phyloP scores from a whole-genome alignment of 371 early-diverging fungal genomes.

The Nematocida sp. region DNA sequence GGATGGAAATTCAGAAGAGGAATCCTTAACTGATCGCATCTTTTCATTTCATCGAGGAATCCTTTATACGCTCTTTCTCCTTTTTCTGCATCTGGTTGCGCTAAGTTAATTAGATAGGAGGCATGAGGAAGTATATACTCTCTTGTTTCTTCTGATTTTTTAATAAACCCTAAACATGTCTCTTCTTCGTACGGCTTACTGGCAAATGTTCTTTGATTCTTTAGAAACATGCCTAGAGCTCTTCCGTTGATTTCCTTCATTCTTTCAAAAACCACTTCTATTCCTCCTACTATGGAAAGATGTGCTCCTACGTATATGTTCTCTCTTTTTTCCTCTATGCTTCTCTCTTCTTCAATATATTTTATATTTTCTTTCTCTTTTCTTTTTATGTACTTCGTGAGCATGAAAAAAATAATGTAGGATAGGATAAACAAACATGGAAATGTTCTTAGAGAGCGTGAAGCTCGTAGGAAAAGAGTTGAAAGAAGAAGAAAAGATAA shows the following conservation, averaged over 20 bases:
- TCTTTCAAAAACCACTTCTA: conserved; percentile 60
- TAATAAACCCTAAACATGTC: conserved; percentile 54
- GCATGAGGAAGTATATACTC: conserved; percentile 69
- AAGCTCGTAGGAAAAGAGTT: conserved; percentile 50
- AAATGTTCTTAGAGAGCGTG: conserved; percentile 56
- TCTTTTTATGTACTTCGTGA: neutral
- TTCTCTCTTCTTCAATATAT: neutral
- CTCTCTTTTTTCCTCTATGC: neutral
- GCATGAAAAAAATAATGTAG: neutral
- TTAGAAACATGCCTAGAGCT: conserved; percentile 66
- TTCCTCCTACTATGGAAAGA: conserved; percentile 65
- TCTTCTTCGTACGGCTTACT: conserved; percentile 26
- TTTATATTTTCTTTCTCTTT: neutral
- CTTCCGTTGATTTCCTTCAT: conserved; percentile 57
- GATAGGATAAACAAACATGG: conserved; percentile 47
- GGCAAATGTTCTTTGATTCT: conserved; percentile 61
- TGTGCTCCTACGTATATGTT: conserved; percentile 65
- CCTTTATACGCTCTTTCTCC: conserved; percentile 65
- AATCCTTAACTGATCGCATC: conserved; percentile 69
- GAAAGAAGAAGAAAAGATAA: conserved; percentile 29
- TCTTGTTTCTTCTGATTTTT: conserved; percentile 31
- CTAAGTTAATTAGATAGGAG: conserved; percentile 71
- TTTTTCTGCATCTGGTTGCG: conserved; percentile 68
- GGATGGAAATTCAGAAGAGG: conserved; percentile 71
- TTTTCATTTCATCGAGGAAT: conserved; percentile 69